phyloP scores from a whole-genome alignment of 768 basidiomycete species.

The Boletus eberwhitei region DNA sequence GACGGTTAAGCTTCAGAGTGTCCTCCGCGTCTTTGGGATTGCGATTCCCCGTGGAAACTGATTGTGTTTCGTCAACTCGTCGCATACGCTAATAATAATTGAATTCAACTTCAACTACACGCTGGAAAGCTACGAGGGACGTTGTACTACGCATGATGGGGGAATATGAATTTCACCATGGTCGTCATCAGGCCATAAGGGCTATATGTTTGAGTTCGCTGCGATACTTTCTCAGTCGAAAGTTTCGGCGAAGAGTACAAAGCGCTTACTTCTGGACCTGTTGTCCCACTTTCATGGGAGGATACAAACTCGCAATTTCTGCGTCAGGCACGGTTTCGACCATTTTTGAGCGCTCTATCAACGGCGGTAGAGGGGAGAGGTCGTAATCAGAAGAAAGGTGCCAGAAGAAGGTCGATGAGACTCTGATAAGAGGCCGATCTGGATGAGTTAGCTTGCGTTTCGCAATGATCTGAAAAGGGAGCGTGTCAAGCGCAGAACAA shows the following conservation, averaged over 20 bases:
- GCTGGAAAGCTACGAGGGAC: neutral
- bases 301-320: slow-evolving; percentile 44
- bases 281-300: slow-evolving; percentile 80
- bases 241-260: neutral
- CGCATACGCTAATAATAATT: slow-evolving; percentile 7
- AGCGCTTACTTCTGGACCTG: slow-evolving; percentile 74
- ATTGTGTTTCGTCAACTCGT: neutral
- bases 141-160: neutral
- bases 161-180: neutral
- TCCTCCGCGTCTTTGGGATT: slow-evolving; percentile 59
- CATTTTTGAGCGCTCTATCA: slow-evolving; percentile 48
- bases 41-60: slow-evolving; percentile 24
- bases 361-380: slow-evolving; percentile 57
- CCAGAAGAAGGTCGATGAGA: slow-evolving; percentile 97
- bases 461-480: slow-evolving; percentile 52
- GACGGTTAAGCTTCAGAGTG: slow-evolving; percentile 78
- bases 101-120: slow-evolving; percentile 38
- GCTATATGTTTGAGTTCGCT: slow-evolving; percentile 83
- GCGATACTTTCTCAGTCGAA: slow-evolving; percentile 9
- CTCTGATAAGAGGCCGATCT: slow-evolving; percentile 86
- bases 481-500: neutral
- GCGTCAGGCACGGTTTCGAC: slow-evolving; percentile 34
- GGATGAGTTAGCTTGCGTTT: slow-evolving; percentile 55
- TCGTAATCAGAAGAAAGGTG: slow-evolving; percentile 85
- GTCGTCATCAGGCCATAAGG: slow-evolving; percentile 56